Base-by-base conservation (phyloP, 768 basidiomycete species). In the Termitomyces sp. region DNA sequence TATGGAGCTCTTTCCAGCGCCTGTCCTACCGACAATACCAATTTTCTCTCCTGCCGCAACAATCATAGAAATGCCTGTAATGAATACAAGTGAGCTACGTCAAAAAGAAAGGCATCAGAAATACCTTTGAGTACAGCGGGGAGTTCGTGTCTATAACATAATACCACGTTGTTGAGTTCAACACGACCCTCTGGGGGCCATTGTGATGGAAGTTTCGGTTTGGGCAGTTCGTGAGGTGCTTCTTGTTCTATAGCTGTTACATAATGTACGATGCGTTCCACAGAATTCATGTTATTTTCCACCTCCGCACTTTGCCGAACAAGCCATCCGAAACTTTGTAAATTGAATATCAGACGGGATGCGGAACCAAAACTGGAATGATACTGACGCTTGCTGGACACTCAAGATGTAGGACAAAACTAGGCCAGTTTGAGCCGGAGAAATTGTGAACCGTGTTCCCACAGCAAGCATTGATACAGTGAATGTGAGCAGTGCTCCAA, bases 201-300 rank as follows among this genome's bases (percentile, higher is more conserved):
- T 2, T 81, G 72, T 2, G 79, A 61, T 0, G 85, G 72, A 0
- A 87, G 88, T 65, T 83, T 84, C 32, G 71, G 77, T 15, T 86
- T 87, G 0, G 85, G 79, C 17, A 89, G 72, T 45, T 86, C 80
- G 66, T 90, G 85, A 1, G 89, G 81, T 1, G 89, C 83, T 73
- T 96, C 94, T 71, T 94, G 89, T 70, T 94, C 92, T 17, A 97
- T 78, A 34, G 86, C 82, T 20, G 83, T 82, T 46, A 88, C 86
- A 67, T 97, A 97, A 70, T 94, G 84, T 3, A 93, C 76, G 17
- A 98, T 79, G 31, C 95, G 88, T 70, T 92, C 91, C 8, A 92
- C 89, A n/a, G 86, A 85, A 70, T 94, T 94, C 91, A 96, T 94
- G 72, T 95, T 84, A 72, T 97, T 96, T 73, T 96, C 94, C 11